Conservation (phyloP, 1,139 yeast genomes). For the Debaryomyces subglobosus region DNA sequence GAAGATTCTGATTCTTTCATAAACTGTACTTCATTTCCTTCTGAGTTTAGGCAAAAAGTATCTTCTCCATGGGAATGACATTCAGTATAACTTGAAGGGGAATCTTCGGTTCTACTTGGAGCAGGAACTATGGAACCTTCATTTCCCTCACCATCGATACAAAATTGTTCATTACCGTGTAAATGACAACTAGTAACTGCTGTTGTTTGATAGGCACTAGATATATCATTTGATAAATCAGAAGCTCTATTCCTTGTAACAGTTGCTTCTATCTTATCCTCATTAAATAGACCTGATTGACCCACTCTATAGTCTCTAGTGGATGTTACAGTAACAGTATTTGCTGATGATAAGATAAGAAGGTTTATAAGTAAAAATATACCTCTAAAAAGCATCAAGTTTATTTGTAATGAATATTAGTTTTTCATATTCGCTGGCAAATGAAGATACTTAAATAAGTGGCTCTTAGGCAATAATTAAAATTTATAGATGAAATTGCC, state of each 20-base stretch:
- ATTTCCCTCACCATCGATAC: constrained; percentile 28
- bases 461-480: neutral
- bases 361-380: neutral
- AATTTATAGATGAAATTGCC: neutral
- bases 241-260: neutral
- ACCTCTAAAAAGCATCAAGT: neutral
- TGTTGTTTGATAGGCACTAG: constrained; percentile 11
- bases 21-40: constrained; percentile 28
- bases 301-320: neutral
- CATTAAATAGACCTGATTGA: neutral
- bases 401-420: neutral
- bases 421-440: neutral
- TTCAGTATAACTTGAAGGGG: constrained; percentile 27
- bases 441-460: neutral
- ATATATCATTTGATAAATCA: neutral
- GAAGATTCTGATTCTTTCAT: constrained; percentile 14
- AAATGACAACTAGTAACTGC: constrained; percentile 32
- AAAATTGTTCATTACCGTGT: constrained; percentile 28
- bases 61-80: constrained; percentile 34
- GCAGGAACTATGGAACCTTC: constrained; percentile 35
- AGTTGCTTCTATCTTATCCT: neutral
- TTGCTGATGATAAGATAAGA: neutral
- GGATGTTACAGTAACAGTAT: constrained; percentile 1
- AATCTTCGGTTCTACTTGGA: constrained; percentile 22
- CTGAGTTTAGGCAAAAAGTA: constrained; percentile 24